Percentiles rank a stretch among this genome's conserved stretches.
phyloP scores from a whole-genome alignment of 2,329 filamentous ascomycete species.

The Rhinocladiella mackenziei region DNA sequence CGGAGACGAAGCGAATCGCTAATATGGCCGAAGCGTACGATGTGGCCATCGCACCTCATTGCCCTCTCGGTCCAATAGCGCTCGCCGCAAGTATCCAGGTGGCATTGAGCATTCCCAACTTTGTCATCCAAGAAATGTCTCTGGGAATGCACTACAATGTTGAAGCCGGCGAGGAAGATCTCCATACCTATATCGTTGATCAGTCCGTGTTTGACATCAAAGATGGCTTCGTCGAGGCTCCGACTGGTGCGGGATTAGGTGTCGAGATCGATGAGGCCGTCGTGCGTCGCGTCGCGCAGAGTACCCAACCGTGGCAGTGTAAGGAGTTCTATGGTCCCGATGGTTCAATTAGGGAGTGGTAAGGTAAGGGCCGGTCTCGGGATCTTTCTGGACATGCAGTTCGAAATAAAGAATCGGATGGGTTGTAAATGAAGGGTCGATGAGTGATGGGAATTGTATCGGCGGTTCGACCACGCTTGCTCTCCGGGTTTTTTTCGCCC shows the following conservation, averaged over 20 bases:
- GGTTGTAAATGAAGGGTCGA: no score
- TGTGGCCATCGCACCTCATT: slow-evolving; percentile 66
- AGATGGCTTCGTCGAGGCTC: slow-evolving; percentile 61
- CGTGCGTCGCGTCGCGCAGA: slow-evolving; percentile 56
- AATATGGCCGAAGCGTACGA: slow-evolving; percentile 68
- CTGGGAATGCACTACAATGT: slow-evolving; percentile 74
- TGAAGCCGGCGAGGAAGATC: slow-evolving; percentile 58
- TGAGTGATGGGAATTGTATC: no score
- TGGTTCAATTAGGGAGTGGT: slow-evolving; percentile 67
- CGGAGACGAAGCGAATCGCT: slow-evolving; percentile 63
- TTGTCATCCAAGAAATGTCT: slow-evolving; percentile 71
- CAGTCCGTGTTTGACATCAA: slow-evolving; percentile 62
- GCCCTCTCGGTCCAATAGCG: slow-evolving; percentile 66
- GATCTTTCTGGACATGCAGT: no score
- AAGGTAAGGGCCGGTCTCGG: slow-evolving; percentile 47
- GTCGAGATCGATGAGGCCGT: slow-evolving; percentile 69
- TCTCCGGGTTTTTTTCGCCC: no score
- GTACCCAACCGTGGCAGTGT: slow-evolving; percentile 60
- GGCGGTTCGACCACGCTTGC: no score
- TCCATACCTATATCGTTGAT: slow-evolving; percentile 64
- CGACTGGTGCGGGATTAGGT: slow-evolving; percentile 59
- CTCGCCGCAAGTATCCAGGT: slow-evolving; percentile 66
- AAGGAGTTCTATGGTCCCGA: slow-evolving; percentile 66
- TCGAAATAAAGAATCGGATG: no score
- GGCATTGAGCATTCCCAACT: slow-evolving; percentile 56